phyloP scores from a whole-genome alignment of 2,329 filamentous ascomycete genomes.

The Trichoderma sp. region DNA sequence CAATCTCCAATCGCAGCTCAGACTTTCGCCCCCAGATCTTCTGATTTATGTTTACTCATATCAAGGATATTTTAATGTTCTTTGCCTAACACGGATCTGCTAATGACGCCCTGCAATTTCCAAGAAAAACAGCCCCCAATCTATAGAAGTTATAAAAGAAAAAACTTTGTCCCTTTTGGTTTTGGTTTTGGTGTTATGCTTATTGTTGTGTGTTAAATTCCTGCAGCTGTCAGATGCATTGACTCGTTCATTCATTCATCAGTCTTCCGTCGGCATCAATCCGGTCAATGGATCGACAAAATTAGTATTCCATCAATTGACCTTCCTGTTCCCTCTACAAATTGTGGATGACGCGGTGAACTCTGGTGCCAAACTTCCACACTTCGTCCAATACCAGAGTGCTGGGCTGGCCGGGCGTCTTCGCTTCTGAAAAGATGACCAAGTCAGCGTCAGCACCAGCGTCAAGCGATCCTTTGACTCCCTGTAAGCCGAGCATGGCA shows the following conservation, averaged over 20 bases:
- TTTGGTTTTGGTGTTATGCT: not conserved
- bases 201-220: not conserved
- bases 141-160: slow-evolving; percentile 1
- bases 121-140: not conserved
- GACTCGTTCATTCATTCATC: not conserved
- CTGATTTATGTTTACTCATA: not conserved
- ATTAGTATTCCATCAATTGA: not conserved
- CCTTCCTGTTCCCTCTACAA: not conserved
- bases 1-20: not conserved
- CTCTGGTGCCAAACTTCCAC: slow-evolving; percentile 70
- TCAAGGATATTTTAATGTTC: not conserved
- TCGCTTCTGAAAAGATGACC: slow-evolving; percentile 63
- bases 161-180: not conserved
- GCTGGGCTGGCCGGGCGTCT: slow-evolving; percentile 42
- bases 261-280: not conserved
- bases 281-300: not conserved
- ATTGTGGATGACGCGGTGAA: slow-evolving; percentile 31
- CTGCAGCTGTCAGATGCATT: slow-evolving; percentile 5
- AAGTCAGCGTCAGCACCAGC: slow-evolving; percentile 67
- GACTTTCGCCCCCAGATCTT: not conserved
- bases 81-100: not conserved
- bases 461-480: slow-evolving; percentile 63
- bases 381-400: slow-evolving; percentile 68
- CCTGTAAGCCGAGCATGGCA: slow-evolving; percentile 67
- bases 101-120: slow-evolving; percentile 12